Evolutionary conservation across 257 asterid species (phyloP), one percentile per base, ranked within the genome.

Genomic region (Fraxinus anomala): DNA sequence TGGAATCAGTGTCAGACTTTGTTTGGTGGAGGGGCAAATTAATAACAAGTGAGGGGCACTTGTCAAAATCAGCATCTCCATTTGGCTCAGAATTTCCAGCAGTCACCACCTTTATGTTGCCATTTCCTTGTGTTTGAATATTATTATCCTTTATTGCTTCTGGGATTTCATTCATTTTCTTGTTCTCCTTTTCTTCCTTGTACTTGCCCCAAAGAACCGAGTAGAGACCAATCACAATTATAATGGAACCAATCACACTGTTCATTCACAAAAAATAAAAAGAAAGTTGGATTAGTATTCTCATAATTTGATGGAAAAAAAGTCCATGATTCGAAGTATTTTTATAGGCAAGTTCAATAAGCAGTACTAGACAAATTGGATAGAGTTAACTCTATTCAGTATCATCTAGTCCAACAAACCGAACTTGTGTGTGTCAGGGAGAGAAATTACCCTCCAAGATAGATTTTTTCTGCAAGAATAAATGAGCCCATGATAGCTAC

Each of bases 401-500:
- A 12, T 42, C 16, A 16, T 42, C 49, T 11, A 11, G 49, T 42
- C 16, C 49, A 42, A 42, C 51, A 12, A 40, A 42, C 14, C 5
- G 51, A 42, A 42, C 17, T 7, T 54, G 11, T 17, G 12, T 17
- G 26, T 54, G 23, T 51, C 19, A 47, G 0, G 69, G 16, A 49
- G 63, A 73, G 67, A 40, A 30, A 49, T 83, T 89, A 93, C 97
- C 96, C 97, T 89, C 97, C 97, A 68, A 90, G 80, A 66, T 84
- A 92, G 76, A 91, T 87, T 68, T 87, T 89, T 74, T 91, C 97
- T 0, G 91, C 89, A 6, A 92, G 84, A 33, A 92, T 91, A 70
- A 89, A 88, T 7, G 91, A 92, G 9, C 97, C 97, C 94, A 91
- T 83, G 75, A 91, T 68, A 0, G 97, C 94, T 1, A 93, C 97